A percentile compares a stretch with the other conserved stretches of the same genome.
phyloP scores from a whole-genome alignment of 2,329 filamentous ascomycete genomes.

The Coniochaeta hoffmannii region DNA sequence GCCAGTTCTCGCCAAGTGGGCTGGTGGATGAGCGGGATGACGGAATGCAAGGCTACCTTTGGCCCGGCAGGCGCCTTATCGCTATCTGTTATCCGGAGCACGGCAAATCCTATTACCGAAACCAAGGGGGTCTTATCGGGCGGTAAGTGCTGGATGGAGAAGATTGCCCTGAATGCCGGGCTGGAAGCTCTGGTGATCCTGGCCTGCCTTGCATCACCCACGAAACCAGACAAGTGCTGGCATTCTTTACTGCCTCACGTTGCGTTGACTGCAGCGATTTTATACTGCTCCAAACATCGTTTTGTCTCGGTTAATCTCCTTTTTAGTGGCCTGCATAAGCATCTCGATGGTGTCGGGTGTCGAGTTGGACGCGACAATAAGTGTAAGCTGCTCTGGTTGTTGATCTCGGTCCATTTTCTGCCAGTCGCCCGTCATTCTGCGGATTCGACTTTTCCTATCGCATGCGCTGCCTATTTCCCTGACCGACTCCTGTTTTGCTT shows the following conservation, averaged over 20 bases:
- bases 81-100: background rate
- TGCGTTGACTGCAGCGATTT: background rate
- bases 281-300: background rate
- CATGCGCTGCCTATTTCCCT: background rate
- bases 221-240: background rate
- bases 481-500: background rate
- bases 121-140: background rate
- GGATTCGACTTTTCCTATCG: background rate
- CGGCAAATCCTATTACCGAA: slow-evolving; percentile 1
- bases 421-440: background rate
- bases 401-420: background rate
- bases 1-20: too few species aligned
- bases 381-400: background rate
- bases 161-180: background rate
- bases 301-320: background rate
- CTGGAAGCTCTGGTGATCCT: background rate
- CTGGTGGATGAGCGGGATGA: background rate
- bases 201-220: background rate
- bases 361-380: background rate
- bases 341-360: background rate
- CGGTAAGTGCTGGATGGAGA: background rate
- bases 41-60: background rate
- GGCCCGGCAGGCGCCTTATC: background rate
- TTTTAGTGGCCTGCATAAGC: background rate
- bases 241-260: background rate